phyloP scores from a whole-genome alignment of 1,284 basidiomycete species.

The Chalciporus sp. region DNA sequence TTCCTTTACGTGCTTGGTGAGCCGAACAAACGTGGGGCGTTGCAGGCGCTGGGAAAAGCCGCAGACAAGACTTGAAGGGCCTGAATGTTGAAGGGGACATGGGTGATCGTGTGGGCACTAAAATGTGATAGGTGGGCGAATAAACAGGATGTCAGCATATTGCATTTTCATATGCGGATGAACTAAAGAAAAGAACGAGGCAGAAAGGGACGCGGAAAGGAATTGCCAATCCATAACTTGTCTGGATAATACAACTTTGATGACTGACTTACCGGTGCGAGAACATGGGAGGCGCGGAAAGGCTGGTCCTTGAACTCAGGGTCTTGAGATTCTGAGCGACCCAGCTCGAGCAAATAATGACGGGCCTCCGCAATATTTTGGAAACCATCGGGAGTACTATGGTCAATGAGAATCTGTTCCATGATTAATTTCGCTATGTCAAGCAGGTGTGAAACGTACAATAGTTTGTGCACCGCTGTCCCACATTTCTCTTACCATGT shows the following conservation, averaged over 20 bases:
- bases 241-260: neutral
- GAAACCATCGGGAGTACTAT: constrained; percentile 79
- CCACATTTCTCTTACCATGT: constrained; percentile 85
- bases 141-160: constrained; percentile 5
- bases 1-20: constrained; percentile 81
- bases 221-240: constrained; percentile 5
- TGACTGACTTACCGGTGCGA: constrained; percentile 70
- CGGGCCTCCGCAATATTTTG: constrained; percentile 83
- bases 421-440: constrained; percentile 14
- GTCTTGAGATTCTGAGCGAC: constrained; percentile 57
- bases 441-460: constrained; percentile 43
- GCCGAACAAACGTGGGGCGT: constrained; percentile 81
- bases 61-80: constrained; percentile 60
- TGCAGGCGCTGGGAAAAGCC: constrained; percentile 88
- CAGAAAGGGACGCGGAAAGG: constrained; percentile 8
- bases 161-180: constrained; percentile 22
- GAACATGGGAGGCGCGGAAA: constrained; percentile 69
- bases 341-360: constrained; percentile 73
- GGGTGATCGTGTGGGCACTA: constrained; percentile 90
- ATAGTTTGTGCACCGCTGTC: constrained; percentile 83
- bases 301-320: constrained; percentile 39
- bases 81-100: constrained; percentile 74
- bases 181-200: constrained; percentile 13
- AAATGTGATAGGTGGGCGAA: constrained; percentile 19
- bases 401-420: constrained; percentile 82